phyloP scores from a whole-genome alignment of 1,139 yeast species.

The Geotrichum macrosporum region DNA sequence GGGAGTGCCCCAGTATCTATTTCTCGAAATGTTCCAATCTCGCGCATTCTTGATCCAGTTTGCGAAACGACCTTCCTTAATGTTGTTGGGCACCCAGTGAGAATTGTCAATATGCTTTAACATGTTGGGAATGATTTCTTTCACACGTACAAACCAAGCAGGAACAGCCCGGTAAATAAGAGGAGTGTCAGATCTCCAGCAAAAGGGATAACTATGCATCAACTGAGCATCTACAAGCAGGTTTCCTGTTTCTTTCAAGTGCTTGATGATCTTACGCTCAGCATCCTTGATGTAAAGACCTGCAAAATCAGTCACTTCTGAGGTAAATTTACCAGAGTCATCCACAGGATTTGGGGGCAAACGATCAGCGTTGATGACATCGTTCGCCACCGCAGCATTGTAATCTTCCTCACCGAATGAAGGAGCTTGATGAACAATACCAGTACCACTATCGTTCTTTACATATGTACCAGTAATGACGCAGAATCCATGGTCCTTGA shows the following conservation, averaged over 20 bases:
- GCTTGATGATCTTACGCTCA: slow-evolving; percentile 82
- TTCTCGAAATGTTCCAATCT: slow-evolving; percentile 98
- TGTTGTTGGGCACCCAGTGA: slow-evolving; percentile 87
- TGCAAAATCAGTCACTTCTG: slow-evolving; percentile 64
- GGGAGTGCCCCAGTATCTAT: slow-evolving; percentile 99
- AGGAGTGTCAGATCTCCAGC: slow-evolving; percentile 99
- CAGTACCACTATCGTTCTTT: slow-evolving; percentile 94
- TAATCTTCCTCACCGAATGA: slow-evolving; percentile 99
- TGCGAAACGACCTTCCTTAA: slow-evolving; percentile 90
- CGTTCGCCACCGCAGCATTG: slow-evolving; percentile 69
- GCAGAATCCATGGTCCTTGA: slow-evolving; percentile 68
- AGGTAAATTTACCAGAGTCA: slow-evolving; percentile 80
- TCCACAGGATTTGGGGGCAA: slow-evolving; percentile 92
- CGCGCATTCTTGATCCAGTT: slow-evolving; percentile 98
- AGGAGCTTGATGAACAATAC: slow-evolving; percentile 97
- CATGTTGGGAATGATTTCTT: slow-evolving; percentile 84
- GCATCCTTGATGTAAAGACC: slow-evolving; percentile 95
- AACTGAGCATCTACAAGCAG: slow-evolving; percentile 74
- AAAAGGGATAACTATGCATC: slow-evolving; percentile 96
- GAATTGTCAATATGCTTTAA: slow-evolving; percentile 78
- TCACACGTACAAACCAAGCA: slow-evolving; percentile 95
- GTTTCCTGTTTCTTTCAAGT: slow-evolving; percentile 71
- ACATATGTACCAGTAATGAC: slow-evolving; percentile 83
- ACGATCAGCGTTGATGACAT: slow-evolving; percentile 63
- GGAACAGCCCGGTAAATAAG: slow-evolving; percentile 94